Evolutionary conservation across 2,329 filamentous ascomycete genomes (phyloP), one percentile per base, ranked within the genome.

Genomic region (Beauveria pseudobassiana): DNA sequence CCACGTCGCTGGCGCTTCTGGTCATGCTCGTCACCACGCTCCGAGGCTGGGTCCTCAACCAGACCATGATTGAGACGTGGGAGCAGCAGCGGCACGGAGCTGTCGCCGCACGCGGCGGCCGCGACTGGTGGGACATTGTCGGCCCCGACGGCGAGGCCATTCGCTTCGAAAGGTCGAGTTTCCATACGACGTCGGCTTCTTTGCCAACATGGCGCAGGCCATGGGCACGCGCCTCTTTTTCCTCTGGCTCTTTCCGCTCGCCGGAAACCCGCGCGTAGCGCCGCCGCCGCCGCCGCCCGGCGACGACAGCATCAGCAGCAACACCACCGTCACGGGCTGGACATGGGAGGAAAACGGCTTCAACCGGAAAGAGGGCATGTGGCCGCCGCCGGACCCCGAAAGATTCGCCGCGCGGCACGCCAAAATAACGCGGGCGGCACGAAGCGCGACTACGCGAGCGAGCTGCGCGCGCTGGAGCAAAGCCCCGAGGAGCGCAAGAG

Each of bases 41-140:
- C 1, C 84, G 82, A 71, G 80, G 80, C 60, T 86, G 90, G 71
- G 68, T 81, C 4, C 78, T 87, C 64, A 93, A 93, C 75, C 85
- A 82, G 18, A 93, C 89, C 26, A 91, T 89, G 72, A 95, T 96
- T 68, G 91, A 96, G 74, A 81, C 82, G 64, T 93, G 89, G 89
- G 89, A 89, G 69, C 73, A 85, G 52, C 85, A 88, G 66, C 78
- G 85, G 0, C 86, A 89, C 72, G 82, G 85, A 65, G 77, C 82
- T 9, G 72, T 86, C 1, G 74, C 86, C 26, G 75, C 77, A 24
- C 77, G 82, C 34, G 75, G 78, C 24, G 74, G 75, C 40, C 72
- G 69, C n/a, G 73, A 78, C 59, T 80, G 74, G 74, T 81, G 77
- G 77, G 72, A 76, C 34, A 63, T 75, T 9, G 67, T 64, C 26